phyloP scores from a whole-genome alignment of 1,139 yeast species.

The Kodamaea arcana region DNA sequence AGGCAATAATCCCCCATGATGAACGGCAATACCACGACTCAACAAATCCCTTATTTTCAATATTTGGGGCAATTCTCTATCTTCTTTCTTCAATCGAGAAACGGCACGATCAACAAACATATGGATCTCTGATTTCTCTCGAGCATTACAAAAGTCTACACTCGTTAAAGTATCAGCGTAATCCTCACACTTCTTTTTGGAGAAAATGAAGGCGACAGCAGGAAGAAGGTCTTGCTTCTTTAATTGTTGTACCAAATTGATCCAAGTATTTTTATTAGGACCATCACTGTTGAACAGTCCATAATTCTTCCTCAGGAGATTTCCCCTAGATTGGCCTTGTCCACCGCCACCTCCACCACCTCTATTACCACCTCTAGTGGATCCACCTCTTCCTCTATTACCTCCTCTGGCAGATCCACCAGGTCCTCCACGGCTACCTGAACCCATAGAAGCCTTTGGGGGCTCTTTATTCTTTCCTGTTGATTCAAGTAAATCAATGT shows the following conservation, averaged over 20 bases:
- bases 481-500: constrained; percentile 49
- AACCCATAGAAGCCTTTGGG: constrained; percentile 33
- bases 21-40: constrained; percentile 91
- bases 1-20: constrained; percentile 94
- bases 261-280: constrained; percentile 79
- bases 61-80: constrained; percentile 89
- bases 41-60: constrained; percentile 74
- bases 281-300: constrained; percentile 49
- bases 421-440: constrained; percentile 42
- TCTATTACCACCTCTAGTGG: constrained; percentile 21
- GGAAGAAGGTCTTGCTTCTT: constrained; percentile 70
- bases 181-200: constrained; percentile 89
- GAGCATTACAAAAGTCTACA: constrained; percentile 74
- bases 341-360: constrained; percentile 17
- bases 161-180: constrained; percentile 77
- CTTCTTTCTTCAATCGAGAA: constrained; percentile 83
- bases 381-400: constrained; percentile 18
- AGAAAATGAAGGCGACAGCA: constrained; percentile 88
- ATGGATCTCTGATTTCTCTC: constrained; percentile 85
- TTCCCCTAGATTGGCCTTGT: constrained; percentile 23
- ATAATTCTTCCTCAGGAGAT: constrained; percentile 9
- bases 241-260: constrained; percentile 67
- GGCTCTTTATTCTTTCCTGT: constrained; percentile 28
- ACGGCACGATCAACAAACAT: constrained; percentile 91
- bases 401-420: constrained; percentile 44